Evolutionary conservation across 176 grass and related monocot genomes (phyloP).

Genomic region (Metroxylon sagu): DNA sequence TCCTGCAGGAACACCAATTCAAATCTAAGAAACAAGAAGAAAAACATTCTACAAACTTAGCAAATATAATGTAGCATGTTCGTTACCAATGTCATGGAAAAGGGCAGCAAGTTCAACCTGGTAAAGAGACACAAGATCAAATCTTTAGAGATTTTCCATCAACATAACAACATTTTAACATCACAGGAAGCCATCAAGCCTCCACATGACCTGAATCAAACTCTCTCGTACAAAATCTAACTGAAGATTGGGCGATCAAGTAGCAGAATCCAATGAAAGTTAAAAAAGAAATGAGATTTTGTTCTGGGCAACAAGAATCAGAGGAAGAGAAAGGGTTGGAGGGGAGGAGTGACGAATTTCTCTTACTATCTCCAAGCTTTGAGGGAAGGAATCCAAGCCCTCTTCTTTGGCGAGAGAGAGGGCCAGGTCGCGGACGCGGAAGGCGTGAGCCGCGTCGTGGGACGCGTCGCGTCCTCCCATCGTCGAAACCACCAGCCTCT

Average conservation of each 20-base stretch:
- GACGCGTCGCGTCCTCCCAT: constrained; percentile 80
- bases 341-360: background rate
- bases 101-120: constrained; percentile 88
- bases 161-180: background rate
- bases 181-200: no score
- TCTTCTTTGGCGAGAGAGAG: constrained; percentile 75
- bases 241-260: no score
- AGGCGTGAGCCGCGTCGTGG: constrained; percentile 82
- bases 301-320: background rate
- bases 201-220: no score
- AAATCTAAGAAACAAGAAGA: no score
- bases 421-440: constrained; percentile 80
- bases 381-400: constrained; percentile 34
- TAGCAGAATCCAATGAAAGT: no score
- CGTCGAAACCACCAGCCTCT: constrained; percentile 56
- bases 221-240: no score
- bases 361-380: background rate
- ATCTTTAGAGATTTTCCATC: background rate
- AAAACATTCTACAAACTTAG: background rate
- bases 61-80: background rate
- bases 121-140: constrained; percentile 7
- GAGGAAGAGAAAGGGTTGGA: background rate
- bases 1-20: constrained; percentile 32
- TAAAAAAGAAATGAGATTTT: no score
- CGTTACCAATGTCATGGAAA: constrained; percentile 78